Percentiles rank a stretch among this genome's conserved stretches.
Evolutionary conservation across 352 stramenopile species (phyloP).

Genomic region (Globisporangium yorkense): DNA sequence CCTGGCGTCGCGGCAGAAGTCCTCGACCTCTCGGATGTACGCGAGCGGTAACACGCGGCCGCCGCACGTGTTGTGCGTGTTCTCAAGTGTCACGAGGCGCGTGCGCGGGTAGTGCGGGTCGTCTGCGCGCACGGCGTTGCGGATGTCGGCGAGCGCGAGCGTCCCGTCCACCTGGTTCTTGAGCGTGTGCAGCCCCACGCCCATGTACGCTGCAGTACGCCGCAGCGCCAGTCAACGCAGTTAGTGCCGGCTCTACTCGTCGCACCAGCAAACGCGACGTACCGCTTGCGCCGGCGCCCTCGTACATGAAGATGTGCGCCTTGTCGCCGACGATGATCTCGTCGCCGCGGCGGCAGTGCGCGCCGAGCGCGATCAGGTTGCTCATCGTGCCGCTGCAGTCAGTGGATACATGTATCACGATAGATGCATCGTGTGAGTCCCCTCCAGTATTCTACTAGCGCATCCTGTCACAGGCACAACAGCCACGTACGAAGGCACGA

Average conservation of each 20-base stretch:
- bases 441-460: too few species aligned
- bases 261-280: slow-evolving; percentile 7
- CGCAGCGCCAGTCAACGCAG: too few species aligned
- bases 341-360: slow-evolving; percentile 90
- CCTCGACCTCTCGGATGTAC: slow-evolving; percentile 78
- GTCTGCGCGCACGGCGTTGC: slow-evolving; percentile 62
- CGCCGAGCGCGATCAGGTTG: slow-evolving; percentile 94
- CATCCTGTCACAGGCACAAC: too few species aligned
- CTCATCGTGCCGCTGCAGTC: slow-evolving; percentile 91
- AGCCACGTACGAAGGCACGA: slow-evolving; percentile 86
- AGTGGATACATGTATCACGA: background rate
- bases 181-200: slow-evolving; percentile 88
- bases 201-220: slow-evolving; percentile 63
- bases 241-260: too few species aligned
- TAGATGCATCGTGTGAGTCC: too few species aligned
- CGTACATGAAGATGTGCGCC: slow-evolving; percentile 97
- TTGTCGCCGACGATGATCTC: slow-evolving; percentile 94
- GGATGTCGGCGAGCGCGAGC: slow-evolving; percentile 80
- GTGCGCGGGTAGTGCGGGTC: slow-evolving; percentile 83
- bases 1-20: slow-evolving; percentile 60
- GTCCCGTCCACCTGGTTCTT: slow-evolving; percentile 82
- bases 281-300: slow-evolving; percentile 89
- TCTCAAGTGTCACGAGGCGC: slow-evolving; percentile 93
- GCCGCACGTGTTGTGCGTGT: slow-evolving; percentile 97
- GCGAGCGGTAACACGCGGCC: slow-evolving; percentile 81